Percentiles rank a stretch among this genome's conserved stretches.
Conservation (phyloP, 202 grass and related monocot genomes). For the Hordeum pubiflorum region DNA sequence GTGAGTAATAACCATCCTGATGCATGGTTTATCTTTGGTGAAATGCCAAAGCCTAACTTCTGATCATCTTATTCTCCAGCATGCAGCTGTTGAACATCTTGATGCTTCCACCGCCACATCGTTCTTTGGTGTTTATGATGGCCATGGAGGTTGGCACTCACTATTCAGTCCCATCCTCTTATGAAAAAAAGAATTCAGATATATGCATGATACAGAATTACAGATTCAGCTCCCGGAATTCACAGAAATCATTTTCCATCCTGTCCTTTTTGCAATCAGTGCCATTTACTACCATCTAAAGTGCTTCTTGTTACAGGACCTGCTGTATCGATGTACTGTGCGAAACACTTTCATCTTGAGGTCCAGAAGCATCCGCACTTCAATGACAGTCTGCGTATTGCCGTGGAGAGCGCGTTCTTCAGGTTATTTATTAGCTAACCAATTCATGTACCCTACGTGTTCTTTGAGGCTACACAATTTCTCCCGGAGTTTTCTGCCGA, state of each 20-base stretch:
- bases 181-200: not conserved
- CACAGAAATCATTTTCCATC: not conserved
- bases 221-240: not conserved
- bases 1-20: conserved; percentile 29
- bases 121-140: conserved; percentile 55
- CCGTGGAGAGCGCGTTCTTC: conserved; percentile 11
- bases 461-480: not conserved
- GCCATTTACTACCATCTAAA: not conserved
- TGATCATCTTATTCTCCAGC: conserved; percentile 25
- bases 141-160: conserved; percentile 34
- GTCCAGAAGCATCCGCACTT: not conserved
- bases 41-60: conserved; percentile 10
- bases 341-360: conserved; percentile 28
- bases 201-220: not conserved
- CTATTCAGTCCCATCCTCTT: conserved; percentile 3
- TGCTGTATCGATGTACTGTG: conserved; percentile 35
- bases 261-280: not conserved
- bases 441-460: not conserved
- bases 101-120: conserved; percentile 27
- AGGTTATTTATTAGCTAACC: conserved; percentile 21
- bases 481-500: not conserved
- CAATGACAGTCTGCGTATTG: not conserved
- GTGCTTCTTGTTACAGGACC: conserved; percentile 18
- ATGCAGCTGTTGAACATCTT: conserved; percentile 12
- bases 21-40: too few relatives aligned